Percentiles rank a stretch among this genome's conserved stretches.
Conservation (phyloP, 495 filamentous ascomycete genomes). For the Penicillium fimorum region DNA sequence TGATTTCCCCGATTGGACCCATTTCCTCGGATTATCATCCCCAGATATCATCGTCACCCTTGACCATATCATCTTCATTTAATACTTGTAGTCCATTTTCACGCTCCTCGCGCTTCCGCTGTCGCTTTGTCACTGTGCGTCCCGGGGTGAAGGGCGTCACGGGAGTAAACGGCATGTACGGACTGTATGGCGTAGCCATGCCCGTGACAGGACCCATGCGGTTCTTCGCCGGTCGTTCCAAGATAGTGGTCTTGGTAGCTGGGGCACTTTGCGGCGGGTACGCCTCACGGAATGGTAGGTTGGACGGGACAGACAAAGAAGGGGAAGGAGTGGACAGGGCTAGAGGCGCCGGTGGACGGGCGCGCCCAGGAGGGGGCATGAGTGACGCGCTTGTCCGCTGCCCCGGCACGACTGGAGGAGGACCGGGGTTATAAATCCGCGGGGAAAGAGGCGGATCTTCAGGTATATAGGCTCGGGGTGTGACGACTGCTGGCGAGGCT, state of each 20-base stretch:
- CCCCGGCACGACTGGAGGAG: constrained; percentile 47
- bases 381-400: constrained; percentile 16
- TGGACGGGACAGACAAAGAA: constrained; percentile 32
- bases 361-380: constrained; percentile 22
- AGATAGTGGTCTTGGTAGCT: constrained; percentile 73
- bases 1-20: neutral
- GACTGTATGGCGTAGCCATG: constrained; percentile 77
- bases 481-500: constrained; percentile 45
- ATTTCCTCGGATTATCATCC: constrained; percentile 29
- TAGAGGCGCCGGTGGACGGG: constrained; percentile 36
- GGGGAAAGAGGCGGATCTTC: constrained; percentile 56
- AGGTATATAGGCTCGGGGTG: constrained; percentile 45
- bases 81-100: constrained; percentile 41
- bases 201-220: constrained; percentile 67
- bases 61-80: constrained; percentile 49
- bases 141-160: constrained; percentile 84
- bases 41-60: constrained; percentile 58
- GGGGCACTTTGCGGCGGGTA: constrained; percentile 54
- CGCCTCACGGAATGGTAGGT: constrained; percentile 59
- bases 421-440: constrained; percentile 56
- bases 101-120: constrained; percentile 59
- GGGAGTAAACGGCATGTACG: constrained; percentile 90
- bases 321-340: constrained; percentile 35
- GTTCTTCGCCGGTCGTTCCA: constrained; percentile 62
- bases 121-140: constrained; percentile 66